These are phyloP conservation scores for Daldinia sp. DNA, from an alignment of 2,329 filamentous ascomycete genomes.

Conservation along the genomic window DNA sequence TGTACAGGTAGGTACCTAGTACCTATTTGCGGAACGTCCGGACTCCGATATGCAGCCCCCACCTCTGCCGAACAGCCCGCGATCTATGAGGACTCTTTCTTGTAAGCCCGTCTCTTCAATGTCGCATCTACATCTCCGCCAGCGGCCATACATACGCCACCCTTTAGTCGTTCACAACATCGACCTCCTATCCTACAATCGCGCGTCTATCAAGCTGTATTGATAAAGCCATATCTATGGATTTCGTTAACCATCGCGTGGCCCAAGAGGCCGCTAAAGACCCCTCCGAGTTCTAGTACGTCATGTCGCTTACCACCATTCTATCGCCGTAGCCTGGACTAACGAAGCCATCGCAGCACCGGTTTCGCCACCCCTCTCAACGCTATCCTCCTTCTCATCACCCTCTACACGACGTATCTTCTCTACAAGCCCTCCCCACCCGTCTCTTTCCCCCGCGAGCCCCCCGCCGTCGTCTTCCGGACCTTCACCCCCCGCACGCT, in stretches of 20 bases:
- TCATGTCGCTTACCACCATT: conserved; percentile 6
- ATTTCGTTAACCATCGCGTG: conserved; percentile 65
- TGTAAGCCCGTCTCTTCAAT: neutral
- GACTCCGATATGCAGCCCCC: conserved; percentile 14
- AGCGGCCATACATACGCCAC: neutral
- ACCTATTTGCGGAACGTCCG: conserved; percentile 3
- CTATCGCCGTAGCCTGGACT: conserved; percentile 8
- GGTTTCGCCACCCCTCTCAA: conserved; percentile 69
- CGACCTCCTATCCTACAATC: neutral
- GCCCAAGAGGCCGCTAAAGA: conserved; percentile 60
- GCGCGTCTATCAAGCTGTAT: no score
- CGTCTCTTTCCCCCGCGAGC: conserved; percentile 58
- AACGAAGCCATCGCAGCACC: conserved; percentile 45
- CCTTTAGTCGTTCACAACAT: neutral
- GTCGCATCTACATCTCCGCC: neutral
- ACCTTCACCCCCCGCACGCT: conserved; percentile 81
- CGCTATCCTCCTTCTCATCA: conserved; percentile 63
- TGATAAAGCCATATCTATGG: conserved; percentile 51
- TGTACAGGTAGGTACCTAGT: no score
- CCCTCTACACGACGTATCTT: conserved; percentile 67
- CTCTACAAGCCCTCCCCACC: conserved; percentile 60
- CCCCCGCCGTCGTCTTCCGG: conserved; percentile 68
- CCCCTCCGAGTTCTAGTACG: conserved; percentile 48
- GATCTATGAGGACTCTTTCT: no score
- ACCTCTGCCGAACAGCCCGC: conserved; percentile 8